Conservation (phyloP, 495 filamentous ascomycete species). For the Baudoinia panamericana region DNA sequence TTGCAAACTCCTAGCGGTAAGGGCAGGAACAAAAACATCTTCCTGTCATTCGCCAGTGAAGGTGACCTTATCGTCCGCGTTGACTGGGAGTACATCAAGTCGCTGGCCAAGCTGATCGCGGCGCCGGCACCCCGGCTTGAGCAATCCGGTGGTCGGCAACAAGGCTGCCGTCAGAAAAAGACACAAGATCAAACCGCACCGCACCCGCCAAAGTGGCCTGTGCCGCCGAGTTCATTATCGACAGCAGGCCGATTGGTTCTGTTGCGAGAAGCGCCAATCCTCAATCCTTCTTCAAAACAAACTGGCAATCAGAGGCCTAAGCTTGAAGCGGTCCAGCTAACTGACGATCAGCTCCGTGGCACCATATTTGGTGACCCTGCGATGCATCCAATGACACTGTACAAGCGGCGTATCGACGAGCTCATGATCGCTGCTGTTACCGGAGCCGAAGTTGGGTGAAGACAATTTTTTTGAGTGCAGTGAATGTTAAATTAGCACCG, state of each 20-base stretch:
- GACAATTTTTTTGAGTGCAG: neutral
- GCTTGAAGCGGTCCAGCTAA: conserved; percentile 47
- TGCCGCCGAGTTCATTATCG: conserved; percentile 49
- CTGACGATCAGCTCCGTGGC: conserved; percentile 49
- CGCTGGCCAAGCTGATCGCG: conserved; percentile 56
- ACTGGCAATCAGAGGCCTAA: conserved; percentile 34
- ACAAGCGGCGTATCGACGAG: conserved; percentile 51
- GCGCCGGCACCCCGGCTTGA: conserved; percentile 50
- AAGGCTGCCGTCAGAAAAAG: conserved; percentile 4
- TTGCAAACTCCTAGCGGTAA: conserved; percentile 42
- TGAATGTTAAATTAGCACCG: neutral
- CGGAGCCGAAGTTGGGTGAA: conserved; percentile 21
- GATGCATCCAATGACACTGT: conserved; percentile 66
- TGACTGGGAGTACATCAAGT: conserved; percentile 58
- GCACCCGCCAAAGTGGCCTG: conserved; percentile 40
- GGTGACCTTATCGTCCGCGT: conserved; percentile 69
- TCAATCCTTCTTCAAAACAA: too few relatives aligned
- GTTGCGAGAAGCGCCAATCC: conserved; percentile 36
- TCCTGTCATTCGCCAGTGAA: conserved; percentile 69
- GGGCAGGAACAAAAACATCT: conserved; percentile 43
- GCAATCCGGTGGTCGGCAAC: conserved; percentile 2
- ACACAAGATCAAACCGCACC: conserved; percentile 7
- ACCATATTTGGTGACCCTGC: conserved; percentile 69
- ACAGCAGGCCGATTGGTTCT: conserved; percentile 56
- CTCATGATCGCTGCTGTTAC: conserved; percentile 56